Evolutionary conservation across 345 rosid species (phyloP), one percentile per base, ranked within the genome.

Genomic region (Barbarea vulgaris): DNA sequence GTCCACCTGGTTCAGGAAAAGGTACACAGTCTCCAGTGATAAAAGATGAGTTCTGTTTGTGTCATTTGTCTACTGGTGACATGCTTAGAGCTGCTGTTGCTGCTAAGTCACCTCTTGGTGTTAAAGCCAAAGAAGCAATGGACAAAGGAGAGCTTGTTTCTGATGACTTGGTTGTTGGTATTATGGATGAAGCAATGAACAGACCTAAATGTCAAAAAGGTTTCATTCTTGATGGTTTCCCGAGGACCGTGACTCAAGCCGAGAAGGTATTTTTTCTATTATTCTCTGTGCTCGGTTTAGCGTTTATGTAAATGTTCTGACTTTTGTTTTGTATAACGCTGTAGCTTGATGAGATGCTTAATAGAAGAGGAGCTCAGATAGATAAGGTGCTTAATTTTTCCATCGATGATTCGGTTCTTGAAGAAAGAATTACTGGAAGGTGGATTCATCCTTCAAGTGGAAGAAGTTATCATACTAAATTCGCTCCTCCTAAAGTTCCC

Each of bases 381-480:
- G 95, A 91, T 59, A 91, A 90, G 71, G 96, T 94, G 57, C 90
- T 94, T 14, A 88, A 91, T 67, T 94, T 94, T 84, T 93, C 95
- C 1, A 87, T 94, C 1, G 91, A 90, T 48, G 98, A 94, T 86
- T 83, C 85, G 4, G 86, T 90, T 73, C 84, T 94, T 80, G 98
- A 91, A 87, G 98, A 94, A 78, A 88, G 98, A 82, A 90, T 94
- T 39, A 91, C 97, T 18, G 97, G 96, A 53, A 89, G 98, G 77
- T 94, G 97, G 98, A 86, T 94, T 66, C 98, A 94, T 72, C 97
- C 98, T 81, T 84, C 91, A 10, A 94, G 98, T 85, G 97, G 98
- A 37, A 90, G 97, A 81, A 83, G 91, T 59, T 94, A 91, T 67
- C 98, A 91, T 70, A 83, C 89, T 8, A 94, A 87, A 76, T 94